Percentiles rank a stretch among this genome's conserved stretches.
Conservation (phyloP, 1,284 basidiomycete species). For the Sporisorium reilianum region DNA sequence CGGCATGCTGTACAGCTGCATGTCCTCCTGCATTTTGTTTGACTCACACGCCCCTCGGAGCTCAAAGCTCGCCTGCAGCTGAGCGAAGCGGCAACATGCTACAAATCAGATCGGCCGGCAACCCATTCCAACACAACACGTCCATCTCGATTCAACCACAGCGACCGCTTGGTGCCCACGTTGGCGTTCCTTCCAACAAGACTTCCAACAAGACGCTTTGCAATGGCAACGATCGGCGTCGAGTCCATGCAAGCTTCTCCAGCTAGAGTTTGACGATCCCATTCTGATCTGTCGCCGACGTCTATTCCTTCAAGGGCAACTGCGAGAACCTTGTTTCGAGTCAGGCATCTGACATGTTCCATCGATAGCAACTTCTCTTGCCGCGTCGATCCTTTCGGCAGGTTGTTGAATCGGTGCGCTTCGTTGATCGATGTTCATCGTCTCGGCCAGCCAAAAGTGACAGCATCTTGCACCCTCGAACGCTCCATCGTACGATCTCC, state of each 20-base stretch:
- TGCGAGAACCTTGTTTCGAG: neutral
- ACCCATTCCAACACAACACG: neutral
- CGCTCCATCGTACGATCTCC: neutral
- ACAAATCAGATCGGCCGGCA: neutral
- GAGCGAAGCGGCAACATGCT: neutral
- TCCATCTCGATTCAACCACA: neutral
- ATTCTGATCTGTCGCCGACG: neutral
- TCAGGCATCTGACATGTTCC: conserved; percentile 1
- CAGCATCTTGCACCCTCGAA: neutral
- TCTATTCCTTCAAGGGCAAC: neutral
- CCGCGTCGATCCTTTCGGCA: neutral
- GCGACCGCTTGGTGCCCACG: too few relatives aligned
- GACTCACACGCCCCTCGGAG: neutral
- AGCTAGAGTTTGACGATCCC: neutral
- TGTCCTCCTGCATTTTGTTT: neutral
- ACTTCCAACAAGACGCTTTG: too few relatives aligned
- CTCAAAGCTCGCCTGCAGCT: neutral
- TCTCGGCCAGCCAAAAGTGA: conserved; percentile 3
- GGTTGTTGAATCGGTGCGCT: neutral
- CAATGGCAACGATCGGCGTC: too few relatives aligned
- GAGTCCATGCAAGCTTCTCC: too few relatives aligned
- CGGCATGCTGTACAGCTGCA: neutral
- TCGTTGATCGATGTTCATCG: neutral
- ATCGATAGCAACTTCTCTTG: neutral
- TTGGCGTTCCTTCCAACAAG: too few relatives aligned